Percentiles rank a stretch among this genome's conserved stretches.
These are phyloP conservation scores for Aspergillus avenaceus DNA, from an alignment of 495 filamentous ascomycete species.

Conservation along the genomic window DNA sequence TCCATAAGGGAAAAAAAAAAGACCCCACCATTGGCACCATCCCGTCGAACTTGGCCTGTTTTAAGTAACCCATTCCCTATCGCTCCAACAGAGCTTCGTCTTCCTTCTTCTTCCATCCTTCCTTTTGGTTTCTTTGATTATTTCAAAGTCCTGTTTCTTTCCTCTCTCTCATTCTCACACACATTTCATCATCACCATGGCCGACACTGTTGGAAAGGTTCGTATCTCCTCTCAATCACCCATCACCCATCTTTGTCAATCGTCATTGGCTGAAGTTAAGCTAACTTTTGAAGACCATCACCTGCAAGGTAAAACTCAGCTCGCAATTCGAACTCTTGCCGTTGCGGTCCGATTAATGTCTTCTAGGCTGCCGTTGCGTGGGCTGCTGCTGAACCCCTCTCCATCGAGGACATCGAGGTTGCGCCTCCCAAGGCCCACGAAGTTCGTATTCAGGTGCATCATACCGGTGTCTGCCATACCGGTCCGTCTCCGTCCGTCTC, in stretches of 20 bases:
- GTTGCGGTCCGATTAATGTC: too few species aligned
- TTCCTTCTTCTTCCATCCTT: constrained; percentile 8
- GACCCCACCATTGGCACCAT: background rate
- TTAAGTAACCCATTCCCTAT: constrained; percentile 14
- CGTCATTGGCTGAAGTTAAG: too few species aligned
- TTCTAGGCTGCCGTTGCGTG: constrained; percentile 90
- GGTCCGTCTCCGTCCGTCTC: too few species aligned
- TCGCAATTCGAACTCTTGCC: too few species aligned
- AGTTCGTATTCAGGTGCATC: constrained; percentile 92
- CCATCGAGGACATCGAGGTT: constrained; percentile 89
- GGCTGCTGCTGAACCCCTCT: constrained; percentile 87
- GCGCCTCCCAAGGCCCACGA: constrained; percentile 85
- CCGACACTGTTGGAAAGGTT: constrained; percentile 57
- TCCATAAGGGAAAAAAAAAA: background rate
- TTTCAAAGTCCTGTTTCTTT: background rate
- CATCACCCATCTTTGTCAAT: too few species aligned
- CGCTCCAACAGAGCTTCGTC: constrained; percentile 1
- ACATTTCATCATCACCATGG: too few species aligned
- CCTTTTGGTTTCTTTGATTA: background rate
- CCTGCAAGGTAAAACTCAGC: constrained; percentile 59
- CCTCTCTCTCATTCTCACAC: too few species aligned
- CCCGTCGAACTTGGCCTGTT: too few species aligned
- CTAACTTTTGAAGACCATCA: constrained; percentile 57
- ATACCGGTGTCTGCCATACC: constrained; percentile 98
- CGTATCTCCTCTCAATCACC: too few species aligned